Base-by-base conservation (phyloP, 441 rosid genomes). In the Gossypium schwendimanii region DNA sequence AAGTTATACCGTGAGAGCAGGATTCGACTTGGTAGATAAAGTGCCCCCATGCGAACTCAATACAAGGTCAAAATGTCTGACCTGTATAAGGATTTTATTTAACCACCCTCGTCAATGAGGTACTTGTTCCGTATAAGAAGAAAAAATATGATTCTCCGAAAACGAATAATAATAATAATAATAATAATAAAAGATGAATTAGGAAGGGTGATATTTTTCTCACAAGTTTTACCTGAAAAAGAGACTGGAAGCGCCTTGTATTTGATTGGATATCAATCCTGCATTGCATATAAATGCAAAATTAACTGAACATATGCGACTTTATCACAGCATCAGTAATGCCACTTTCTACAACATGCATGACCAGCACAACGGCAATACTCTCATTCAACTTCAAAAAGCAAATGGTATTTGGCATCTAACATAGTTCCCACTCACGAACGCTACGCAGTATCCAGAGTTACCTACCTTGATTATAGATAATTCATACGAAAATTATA, bases 221-320 rank as follows among this genome's bases (percentile, higher is more conserved):
- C 39, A 36, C 23, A 50, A 80, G 58, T 26, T 63, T 79, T 81
- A 88, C 97, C 84, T 70, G 81, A 73, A 91, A 93, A 63, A 90
- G 89, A 55, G 87, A 80, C 68, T 86, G 93, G 82, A 95, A 95
- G 36, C 85, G 94, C 78, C 89, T 84, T 15, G 91, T 80, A 73
- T 91, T 91, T 77, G 98, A 82, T 83, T 95, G 98, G 75, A 93
- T 88, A 80, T 95, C 99, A 72, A 95, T 92, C 99, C 99, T 93
- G 91, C 73, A 72, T 39, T 93, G 89, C 73, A 72, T 39, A 79
- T 14, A 62, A 12, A 64, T 0, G 50, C 61, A 61, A 54, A 23
- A 39, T 65, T 45, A 45, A 14, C 33, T 65, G 55, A 24, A 11
- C 52, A 11, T 11, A 5, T 10, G 41, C 8, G 57, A 65, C 6